These are phyloP conservation scores for Colletotrichum tropicale DNA, from an alignment of 2,329 filamentous ascomycete species.

Conservation along the genomic window DNA sequence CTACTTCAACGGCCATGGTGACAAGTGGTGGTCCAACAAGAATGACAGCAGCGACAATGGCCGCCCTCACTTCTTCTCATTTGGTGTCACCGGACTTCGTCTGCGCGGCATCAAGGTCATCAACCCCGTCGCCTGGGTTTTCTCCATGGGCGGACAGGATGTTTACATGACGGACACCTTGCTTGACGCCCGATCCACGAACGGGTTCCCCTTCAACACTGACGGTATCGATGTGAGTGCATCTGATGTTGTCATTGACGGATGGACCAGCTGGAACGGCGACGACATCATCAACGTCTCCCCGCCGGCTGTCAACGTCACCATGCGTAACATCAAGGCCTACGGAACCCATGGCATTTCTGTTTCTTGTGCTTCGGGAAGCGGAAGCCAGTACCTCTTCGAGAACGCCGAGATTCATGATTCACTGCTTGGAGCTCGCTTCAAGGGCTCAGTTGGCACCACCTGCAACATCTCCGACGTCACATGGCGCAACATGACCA, in stretches of 20 bases:
- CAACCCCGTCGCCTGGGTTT: constrained; percentile 5
- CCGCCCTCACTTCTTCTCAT: constrained; percentile 7
- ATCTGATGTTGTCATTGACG: not conserved
- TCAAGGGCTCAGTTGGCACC: constrained; percentile 3
- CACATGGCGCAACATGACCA: constrained; percentile 6
- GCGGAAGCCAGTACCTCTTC: not conserved
- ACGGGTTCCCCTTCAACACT: constrained; percentile 4
- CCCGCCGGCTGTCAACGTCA: not conserved
- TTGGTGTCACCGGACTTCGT: not conserved
- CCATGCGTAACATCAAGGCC: constrained; percentile 4
- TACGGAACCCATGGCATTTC: constrained; percentile 1
- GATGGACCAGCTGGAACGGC: constrained; percentile 1
- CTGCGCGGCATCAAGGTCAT: not conserved
- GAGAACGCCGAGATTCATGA: constrained; percentile 1
- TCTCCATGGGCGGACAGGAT: not conserved
- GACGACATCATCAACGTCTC: constrained; percentile 9
- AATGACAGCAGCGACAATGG: not conserved
- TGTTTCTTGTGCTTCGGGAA: not conserved
- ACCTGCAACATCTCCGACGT: constrained; percentile 6
- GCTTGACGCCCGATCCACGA: not conserved
- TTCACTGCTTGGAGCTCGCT: not conserved
- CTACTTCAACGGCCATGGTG: not conserved
- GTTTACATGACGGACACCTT: constrained; percentile 12
- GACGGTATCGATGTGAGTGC: not conserved
- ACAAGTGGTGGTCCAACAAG: constrained; percentile 4